Conservation (phyloP, 345 rosid genomes). For the Luvunga scandens region DNA sequence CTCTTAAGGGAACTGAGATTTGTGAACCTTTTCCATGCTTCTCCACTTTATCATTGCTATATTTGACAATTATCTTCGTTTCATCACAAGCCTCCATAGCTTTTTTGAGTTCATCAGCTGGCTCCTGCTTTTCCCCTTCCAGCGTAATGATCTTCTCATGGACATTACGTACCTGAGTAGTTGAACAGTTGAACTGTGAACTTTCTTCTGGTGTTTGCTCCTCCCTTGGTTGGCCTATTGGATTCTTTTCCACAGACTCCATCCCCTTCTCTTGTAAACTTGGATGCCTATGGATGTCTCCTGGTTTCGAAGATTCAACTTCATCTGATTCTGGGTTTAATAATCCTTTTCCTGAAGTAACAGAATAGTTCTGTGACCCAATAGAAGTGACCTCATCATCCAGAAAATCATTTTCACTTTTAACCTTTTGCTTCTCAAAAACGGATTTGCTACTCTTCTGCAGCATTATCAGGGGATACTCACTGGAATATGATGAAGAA, state of each 20-base stretch:
- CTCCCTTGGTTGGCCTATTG: constrained; percentile 13
- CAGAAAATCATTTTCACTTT: constrained; percentile 15
- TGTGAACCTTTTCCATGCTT: constrained; percentile 16
- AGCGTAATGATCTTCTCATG: constrained; percentile 24
- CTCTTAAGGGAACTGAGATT: constrained; percentile 4
- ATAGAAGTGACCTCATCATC: constrained; percentile 25
- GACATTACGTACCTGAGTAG: constrained; percentile 11
- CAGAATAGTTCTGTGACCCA: constrained; percentile 21
- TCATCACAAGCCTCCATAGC: constrained; percentile 8
- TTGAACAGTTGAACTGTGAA: constrained; percentile 9
- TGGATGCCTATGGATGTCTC: constrained; percentile 11
- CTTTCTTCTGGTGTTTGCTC: constrained; percentile 15
- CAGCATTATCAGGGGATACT: constrained; percentile 20
- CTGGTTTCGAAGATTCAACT: constrained; percentile 19
- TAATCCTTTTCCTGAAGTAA: constrained; percentile 42
- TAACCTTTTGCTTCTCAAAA: constrained; percentile 26
- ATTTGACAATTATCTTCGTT: constrained; percentile 6
- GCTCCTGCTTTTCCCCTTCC: constrained; percentile 27
- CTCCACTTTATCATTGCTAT: constrained; percentile 20
- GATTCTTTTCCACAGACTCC: constrained; percentile 16
- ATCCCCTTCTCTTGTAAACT: constrained; percentile 20
- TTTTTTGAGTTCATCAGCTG: constrained; percentile 19
- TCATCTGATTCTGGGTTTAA: constrained; percentile 34
- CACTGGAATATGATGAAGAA: constrained; percentile 25
- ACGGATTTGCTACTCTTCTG: constrained; percentile 20